Percentiles rank a stretch among this genome's conserved stretches.
phyloP scores from a whole-genome alignment of 352 stramenopile genomes.

The Phytophthora quininea region DNA sequence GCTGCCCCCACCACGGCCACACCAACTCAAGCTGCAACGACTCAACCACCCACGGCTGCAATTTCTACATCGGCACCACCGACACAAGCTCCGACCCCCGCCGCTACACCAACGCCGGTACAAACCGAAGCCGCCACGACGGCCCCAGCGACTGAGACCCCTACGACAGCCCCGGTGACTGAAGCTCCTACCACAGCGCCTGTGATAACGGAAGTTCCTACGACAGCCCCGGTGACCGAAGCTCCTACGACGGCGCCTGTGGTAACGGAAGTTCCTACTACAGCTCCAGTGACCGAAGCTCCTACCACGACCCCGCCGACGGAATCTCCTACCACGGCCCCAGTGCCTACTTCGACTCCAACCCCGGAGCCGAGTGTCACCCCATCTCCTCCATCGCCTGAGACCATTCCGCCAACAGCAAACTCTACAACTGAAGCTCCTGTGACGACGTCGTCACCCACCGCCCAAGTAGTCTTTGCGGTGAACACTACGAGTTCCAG shows the following conservation, averaged over 20 bases:
- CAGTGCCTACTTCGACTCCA: conserved; percentile 9
- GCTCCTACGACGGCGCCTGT: not conserved
- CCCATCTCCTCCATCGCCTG: not conserved
- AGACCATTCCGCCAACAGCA: not conserved
- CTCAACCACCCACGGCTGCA: conserved; percentile 4
- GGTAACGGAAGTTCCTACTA: not conserved
- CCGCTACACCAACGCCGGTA: conserved; percentile 3
- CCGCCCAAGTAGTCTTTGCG: not conserved
- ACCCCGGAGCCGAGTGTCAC: not conserved
- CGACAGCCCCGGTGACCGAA: not conserved
- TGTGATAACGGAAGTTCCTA: not conserved
- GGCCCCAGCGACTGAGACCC: not conserved
- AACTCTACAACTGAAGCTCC: not conserved
- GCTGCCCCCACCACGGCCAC: not conserved
- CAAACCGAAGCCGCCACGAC: not conserved
- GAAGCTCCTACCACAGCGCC: not conserved
- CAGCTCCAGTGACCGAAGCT: not conserved
- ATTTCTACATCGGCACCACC: not conserved
- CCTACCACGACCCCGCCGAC: not conserved
- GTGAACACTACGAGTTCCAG: conserved; percentile 10
- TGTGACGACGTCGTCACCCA: not conserved
- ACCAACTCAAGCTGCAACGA: conserved; percentile 1
- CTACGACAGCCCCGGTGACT: not conserved
- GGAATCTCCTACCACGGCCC: not conserved
- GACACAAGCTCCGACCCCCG: not conserved